Conservation (phyloP, 2,329 filamentous ascomycete genomes). For the Albifimbria verrucaria region DNA sequence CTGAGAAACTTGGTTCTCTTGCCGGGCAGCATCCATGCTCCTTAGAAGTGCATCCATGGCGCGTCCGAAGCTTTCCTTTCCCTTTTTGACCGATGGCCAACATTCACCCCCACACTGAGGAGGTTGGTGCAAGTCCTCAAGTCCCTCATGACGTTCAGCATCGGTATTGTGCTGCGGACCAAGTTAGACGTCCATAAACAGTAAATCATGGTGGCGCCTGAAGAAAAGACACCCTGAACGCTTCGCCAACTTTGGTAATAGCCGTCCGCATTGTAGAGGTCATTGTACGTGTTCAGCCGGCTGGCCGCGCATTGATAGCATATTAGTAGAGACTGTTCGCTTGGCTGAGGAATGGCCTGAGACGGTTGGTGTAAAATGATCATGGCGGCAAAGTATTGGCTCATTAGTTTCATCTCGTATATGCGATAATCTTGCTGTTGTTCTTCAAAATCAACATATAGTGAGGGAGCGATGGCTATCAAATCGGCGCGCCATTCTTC, state of each 20-base stretch:
- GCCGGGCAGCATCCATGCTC: background rate
- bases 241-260: constrained; percentile 31
- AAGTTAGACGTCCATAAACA: constrained; percentile 30
- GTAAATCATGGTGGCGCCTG: constrained; percentile 34
- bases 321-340: constrained; percentile 19
- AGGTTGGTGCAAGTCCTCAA: constrained; percentile 30
- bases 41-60: background rate
- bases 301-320: constrained; percentile 26
- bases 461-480: background rate
- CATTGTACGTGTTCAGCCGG: constrained; percentile 24
- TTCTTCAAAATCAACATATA: background rate
- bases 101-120: constrained; percentile 34
- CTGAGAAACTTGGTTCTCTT: background rate
- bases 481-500: constrained; percentile 8
- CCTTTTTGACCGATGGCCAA: constrained; percentile 33
- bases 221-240: constrained; percentile 34
- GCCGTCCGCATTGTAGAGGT: constrained; percentile 23
- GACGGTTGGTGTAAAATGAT: constrained; percentile 33
- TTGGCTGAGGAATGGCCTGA: constrained; percentile 26
- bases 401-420: constrained; percentile 19
- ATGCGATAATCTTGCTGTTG: background rate
- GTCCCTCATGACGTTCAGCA: constrained; percentile 11
- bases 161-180: constrained; percentile 18
- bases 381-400: constrained; percentile 29
- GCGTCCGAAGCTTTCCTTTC: constrained; percentile 24